Conservation (phyloP, 176 grass and related monocot species). For the Ampelocalamus luodianensis region DNA sequence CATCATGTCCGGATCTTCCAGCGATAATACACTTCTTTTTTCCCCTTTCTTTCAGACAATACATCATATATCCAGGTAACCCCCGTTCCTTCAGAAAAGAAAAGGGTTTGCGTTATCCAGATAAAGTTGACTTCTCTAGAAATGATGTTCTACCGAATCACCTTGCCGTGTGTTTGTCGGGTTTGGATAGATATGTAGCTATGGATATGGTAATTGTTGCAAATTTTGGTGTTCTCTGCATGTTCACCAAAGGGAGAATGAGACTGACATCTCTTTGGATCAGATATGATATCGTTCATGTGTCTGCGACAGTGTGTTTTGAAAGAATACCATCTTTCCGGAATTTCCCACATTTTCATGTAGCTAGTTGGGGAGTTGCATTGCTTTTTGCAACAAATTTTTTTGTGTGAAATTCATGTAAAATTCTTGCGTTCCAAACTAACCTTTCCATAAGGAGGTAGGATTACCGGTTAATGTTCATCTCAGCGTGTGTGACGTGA, state of each 20-base stretch:
- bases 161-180: slow-evolving; percentile 23
- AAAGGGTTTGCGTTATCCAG: slow-evolving; percentile 36
- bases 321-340: not conserved
- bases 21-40: slow-evolving; percentile 9
- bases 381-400: too few relatives aligned
- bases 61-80: slow-evolving; percentile 29
- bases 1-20: slow-evolving; percentile 47
- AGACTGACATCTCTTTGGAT: not conserved
- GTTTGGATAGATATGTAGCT: not conserved
- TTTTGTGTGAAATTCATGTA: not conserved
- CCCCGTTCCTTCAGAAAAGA: slow-evolving; percentile 11
- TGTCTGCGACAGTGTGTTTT: not conserved
- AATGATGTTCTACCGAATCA: slow-evolving; percentile 47
- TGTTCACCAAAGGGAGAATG: not conserved
- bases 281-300: not conserved
- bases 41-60: not conserved
- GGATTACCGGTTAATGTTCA: not conserved
- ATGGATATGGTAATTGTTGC: slow-evolving; percentile 9
- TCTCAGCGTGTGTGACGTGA: not conserved
- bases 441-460: not conserved
- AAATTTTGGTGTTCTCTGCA: not conserved
- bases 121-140: slow-evolving; percentile 53
- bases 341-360: not conserved
- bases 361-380: not conserved
- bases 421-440: not conserved